A percentile compares a stretch with the other conserved stretches of the same genome.
Conservation (phyloP, 2,329 filamentous ascomycete species). For the Helotiales sp. region DNA sequence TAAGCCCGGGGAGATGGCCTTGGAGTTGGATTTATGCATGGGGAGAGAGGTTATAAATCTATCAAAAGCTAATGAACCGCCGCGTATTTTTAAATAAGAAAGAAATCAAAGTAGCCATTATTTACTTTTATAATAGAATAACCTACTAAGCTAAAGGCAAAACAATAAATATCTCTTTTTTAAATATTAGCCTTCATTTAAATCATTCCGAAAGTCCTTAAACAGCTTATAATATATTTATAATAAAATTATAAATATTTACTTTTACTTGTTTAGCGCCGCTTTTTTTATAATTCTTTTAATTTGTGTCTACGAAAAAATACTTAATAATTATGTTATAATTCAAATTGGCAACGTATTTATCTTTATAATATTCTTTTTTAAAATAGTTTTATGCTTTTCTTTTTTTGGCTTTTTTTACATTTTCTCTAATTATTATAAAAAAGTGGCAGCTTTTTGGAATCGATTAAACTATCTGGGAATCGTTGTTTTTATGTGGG, state of each 20-base stretch:
- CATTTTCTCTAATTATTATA: constrained; percentile 48
- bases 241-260: constrained; percentile 41
- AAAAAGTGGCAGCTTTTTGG: constrained; percentile 42
- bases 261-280: constrained; percentile 52
- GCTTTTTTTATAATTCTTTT: constrained; percentile 42
- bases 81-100: no score
- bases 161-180: neutral
- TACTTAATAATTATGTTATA: constrained; percentile 42
- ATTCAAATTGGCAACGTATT: constrained; percentile 44
- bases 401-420: constrained; percentile 45
- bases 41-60: no score
- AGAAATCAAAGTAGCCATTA: constrained; percentile 41
- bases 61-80: neutral
- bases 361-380: constrained; percentile 48
- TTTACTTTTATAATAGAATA: neutral
- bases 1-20: no score
- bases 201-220: neutral
- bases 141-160: neutral
- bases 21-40: no score
- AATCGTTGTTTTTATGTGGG: constrained; percentile 48
- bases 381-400: constrained; percentile 46
- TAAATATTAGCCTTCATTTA: neutral
- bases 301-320: constrained; percentile 39
- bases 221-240: neutral
- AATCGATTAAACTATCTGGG: constrained; percentile 47